These are phyloP conservation scores for Ceratobasidium sp. DNA, from an alignment of 1,284 basidiomycete genomes.

Conservation along the genomic window DNA sequence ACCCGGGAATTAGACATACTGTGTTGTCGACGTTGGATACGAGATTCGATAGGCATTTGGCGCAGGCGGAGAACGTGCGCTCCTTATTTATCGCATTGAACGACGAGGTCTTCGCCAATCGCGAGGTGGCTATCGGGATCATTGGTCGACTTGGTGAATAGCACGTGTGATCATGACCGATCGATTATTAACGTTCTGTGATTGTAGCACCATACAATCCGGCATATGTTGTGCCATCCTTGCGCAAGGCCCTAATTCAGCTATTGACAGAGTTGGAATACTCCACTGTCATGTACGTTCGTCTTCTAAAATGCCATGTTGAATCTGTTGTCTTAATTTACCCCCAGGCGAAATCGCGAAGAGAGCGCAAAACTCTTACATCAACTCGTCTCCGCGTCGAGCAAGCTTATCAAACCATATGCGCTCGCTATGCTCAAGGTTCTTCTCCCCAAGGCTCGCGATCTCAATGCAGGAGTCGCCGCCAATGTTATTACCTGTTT, in stretches of 20 bases:
- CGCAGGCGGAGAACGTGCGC: conserved; percentile 97
- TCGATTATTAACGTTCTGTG: not conserved
- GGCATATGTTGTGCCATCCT: conserved; percentile 98
- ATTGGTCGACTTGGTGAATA: conserved; percentile 88
- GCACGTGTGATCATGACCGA: not conserved
- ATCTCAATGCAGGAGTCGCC: conserved; percentile 88
- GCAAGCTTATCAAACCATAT: conserved; percentile 96
- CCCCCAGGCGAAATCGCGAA: conserved; percentile 82
- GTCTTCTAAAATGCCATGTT: not conserved
- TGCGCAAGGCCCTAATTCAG: conserved; percentile 96
- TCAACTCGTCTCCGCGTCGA: conserved; percentile 89
- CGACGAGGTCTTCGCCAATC: conserved; percentile 96
- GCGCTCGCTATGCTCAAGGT: conserved; percentile 96
- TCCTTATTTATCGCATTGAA: conserved; percentile 98
- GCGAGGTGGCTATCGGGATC: conserved; percentile 89
- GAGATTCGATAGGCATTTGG: conserved; percentile 97
- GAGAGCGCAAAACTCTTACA: conserved; percentile 92
- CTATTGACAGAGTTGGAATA: conserved; percentile 98
- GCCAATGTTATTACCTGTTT: conserved; percentile 95
- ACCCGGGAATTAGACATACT: conserved; percentile 85
- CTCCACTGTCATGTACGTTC: conserved; percentile 84
- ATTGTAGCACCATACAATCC: conserved; percentile 79
- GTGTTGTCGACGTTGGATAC: conserved; percentile 92
- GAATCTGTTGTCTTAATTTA: conserved; percentile 39
- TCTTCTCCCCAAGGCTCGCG: conserved; percentile 89